Evolutionary conservation across 139 green algal species (phyloP), one percentile per base, ranked within the genome.

Genomic region (Chlorella sp.): DNA sequence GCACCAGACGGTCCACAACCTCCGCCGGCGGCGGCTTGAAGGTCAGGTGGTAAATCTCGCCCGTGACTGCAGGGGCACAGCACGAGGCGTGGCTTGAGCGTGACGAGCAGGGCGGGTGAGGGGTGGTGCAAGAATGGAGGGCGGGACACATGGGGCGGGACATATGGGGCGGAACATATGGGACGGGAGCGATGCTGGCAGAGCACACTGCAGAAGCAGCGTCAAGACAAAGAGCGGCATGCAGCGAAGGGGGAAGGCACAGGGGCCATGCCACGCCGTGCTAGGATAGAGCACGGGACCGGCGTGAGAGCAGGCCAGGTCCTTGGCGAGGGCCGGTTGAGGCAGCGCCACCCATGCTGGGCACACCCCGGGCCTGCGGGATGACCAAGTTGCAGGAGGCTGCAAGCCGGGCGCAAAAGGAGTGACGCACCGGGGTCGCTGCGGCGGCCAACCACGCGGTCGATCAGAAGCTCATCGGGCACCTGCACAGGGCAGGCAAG

Each of bases 21-120:
- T 98, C 95, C 5, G 93, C 21, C 21, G 97, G 96, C 40, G 98
- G 97, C 0, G 97, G 97, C 83, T 96, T 98, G 94, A 97, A 99
- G 76, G 94, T 98, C 16, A 97, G 88, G 91, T 97, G 96, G 91
- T 99, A 99, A 89, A 99, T 99, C 40, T 97, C 95, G 64, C 97
- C 97, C 19, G 98, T 99, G 82, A 96, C 87, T 88, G 68, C 83
- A 87, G 57, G 16, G 19, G 26, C 30, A 85, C 80, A 37, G 12
- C n/a, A n/a, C n/a, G n/a, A n/a, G n/a, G n/a, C n/a, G 9, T 57
- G 5, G 48, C 9, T 57, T 57, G 48, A 57, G 48, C 48, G 9
- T n/a, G n/a, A n/a, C n/a, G n/a, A n/a, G n/a, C n/a, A 57, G 48
- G 48, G 7, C 9, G 48, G 48, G 48, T 57, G 7, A 57, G 48